A percentile compares a stretch with the other conserved stretches of the same genome.
phyloP scores from a whole-genome alignment of 208 protist genomes.

The Wallacemonas collosoma region DNA sequence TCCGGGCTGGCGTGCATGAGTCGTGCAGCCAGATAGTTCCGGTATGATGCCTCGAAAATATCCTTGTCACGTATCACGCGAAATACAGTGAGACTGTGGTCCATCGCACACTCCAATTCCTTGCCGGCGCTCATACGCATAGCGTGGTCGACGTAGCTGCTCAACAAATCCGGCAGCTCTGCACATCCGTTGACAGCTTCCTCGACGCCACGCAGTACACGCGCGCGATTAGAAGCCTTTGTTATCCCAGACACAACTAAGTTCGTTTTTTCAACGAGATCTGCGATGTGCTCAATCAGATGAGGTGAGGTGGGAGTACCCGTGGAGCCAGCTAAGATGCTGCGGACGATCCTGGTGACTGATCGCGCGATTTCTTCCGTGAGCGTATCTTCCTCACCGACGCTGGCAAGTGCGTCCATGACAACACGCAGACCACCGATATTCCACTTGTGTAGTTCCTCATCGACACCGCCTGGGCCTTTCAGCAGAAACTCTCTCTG shows the following conservation, averaged over 20 bases:
- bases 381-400: neutral
- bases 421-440: slow-evolving; percentile 13
- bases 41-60: slow-evolving; percentile 64
- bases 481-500: slow-evolving; percentile 20
- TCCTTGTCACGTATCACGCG: slow-evolving; percentile 61
- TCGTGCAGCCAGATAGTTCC: slow-evolving; percentile 50
- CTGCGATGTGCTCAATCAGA: neutral
- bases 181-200: slow-evolving; percentile 25
- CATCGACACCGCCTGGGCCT: slow-evolving; percentile 22
- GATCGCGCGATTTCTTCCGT: slow-evolving; percentile 4
- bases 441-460: slow-evolving; percentile 24
- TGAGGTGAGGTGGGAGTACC: neutral
- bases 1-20: slow-evolving; percentile 62
- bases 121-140: slow-evolving; percentile 34
- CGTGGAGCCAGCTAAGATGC: neutral
- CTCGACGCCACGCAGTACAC: slow-evolving; percentile 3
- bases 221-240: slow-evolving; percentile 1
- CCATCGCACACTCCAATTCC: slow-evolving; percentile 21
- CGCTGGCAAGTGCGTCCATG: slow-evolving; percentile 8
- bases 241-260: slow-evolving; percentile 8
- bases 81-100: slow-evolving; percentile 52
- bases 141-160: slow-evolving; percentile 56
- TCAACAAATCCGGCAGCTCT: slow-evolving; percentile 40
- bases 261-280: neutral
- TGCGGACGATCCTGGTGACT: neutral